Percentiles rank a stretch among this genome's conserved stretches.
Evolutionary conservation across 179 eudicot species (phyloP).

Genomic region (Spergularia azorica): DNA sequence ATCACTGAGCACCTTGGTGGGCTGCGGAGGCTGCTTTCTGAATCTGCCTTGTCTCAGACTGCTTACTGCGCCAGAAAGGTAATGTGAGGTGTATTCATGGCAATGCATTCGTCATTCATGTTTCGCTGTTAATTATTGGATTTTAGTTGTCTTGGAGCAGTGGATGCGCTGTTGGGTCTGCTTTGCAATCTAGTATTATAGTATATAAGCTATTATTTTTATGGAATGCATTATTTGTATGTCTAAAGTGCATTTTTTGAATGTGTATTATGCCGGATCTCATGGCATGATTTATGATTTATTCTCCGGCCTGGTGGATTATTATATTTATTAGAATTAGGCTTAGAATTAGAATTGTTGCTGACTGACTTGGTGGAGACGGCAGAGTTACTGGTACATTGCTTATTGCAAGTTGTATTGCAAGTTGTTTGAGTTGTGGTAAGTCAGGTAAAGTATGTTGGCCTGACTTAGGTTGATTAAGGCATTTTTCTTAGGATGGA

Average conservation of each 20-base stretch:
- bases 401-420: no score
- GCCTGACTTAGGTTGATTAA: background rate
- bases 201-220: background rate
- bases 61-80: conserved; percentile 72
- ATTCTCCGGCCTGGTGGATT: conserved; percentile 11
- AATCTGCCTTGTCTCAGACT: conserved; percentile 34
- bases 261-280: background rate
- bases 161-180: conserved; percentile 15
- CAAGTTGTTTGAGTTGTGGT: background rate
- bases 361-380: background rate
- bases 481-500: background rate
- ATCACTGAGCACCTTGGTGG: conserved; percentile 31
- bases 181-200: background rate
- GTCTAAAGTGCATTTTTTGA: background rate
- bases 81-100: conserved; percentile 6
- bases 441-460: background rate
- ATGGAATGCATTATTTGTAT: background rate
- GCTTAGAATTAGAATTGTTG: background rate
- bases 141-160: conserved; percentile 1
- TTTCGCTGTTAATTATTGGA: conserved; percentile 10
- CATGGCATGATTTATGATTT: conserved; percentile 10
- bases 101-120: background rate
- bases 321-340: conserved; percentile 6
- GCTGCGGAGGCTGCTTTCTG: conserved; percentile 58
- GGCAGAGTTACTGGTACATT: conserved; percentile 10